Base-by-base conservation (phyloP, 2,329 filamentous ascomycete genomes). In the Claviceps sp. region DNA sequence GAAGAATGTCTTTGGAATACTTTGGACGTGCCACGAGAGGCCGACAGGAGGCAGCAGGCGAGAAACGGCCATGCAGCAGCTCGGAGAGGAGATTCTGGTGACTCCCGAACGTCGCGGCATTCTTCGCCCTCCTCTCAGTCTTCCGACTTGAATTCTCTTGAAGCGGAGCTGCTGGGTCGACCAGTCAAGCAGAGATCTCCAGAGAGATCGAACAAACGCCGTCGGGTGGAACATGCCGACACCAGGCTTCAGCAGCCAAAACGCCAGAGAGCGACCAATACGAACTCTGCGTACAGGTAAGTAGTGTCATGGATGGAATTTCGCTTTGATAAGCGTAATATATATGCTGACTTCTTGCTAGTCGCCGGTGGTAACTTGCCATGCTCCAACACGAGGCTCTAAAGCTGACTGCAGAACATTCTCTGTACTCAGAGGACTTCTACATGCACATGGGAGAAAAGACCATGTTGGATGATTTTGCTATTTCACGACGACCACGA, bases 241-340 rank as follows among this genome's bases (percentile, higher is more conserved):
- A 50, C 11, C 36, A 51, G 22, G 41, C 57, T 46, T 3, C 64
- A 60, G 45, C 58, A 60, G 45, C 58, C 59, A 9, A 64, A 62
- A 48, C 65, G 65, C 41, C 66, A 67, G 26, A 63, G 62, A 34
- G 30, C 30, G 45, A 59, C 57, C 3, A 67, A 65, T 43, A 60
- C 67, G 24, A 64, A 70, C 57, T 67, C 67, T 16, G 67, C 67
- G 5, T 70, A 69, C 44, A 66, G 67, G 67, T 68, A 59, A 26
- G 40, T 24, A n/a, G 24, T 18, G 4, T 7, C 8, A n/a, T n/a
- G 24, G 24, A 22, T 6, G 16, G 11, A n/a, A 7, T 3, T 22
- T 24, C 9, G 26, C 34, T 5, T 46, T 11, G 8, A 34, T 34
- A 34, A 34, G 40, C 5, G 16, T 16, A 40, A 24, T 14, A 16